Conservation (phyloP, 2,329 filamentous ascomycete species). For the Penicillium psychrosexuale region DNA sequence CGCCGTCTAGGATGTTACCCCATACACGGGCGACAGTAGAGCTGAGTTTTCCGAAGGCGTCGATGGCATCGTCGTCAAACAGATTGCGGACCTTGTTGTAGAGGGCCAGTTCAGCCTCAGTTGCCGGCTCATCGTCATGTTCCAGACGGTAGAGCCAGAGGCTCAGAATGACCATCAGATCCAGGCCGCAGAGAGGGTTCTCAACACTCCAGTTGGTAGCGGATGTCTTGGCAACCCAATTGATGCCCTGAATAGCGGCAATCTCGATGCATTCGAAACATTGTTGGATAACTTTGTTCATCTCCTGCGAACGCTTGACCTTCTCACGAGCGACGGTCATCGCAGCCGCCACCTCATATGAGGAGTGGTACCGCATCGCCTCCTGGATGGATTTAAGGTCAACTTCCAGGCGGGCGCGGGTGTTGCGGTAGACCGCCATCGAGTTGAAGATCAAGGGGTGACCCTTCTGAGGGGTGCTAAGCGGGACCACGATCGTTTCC, state of each 20-base stretch:
- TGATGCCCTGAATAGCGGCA: conserved; percentile 86
- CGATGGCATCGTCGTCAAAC: conserved; percentile 81
- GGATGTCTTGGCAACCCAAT: conserved; percentile 96
- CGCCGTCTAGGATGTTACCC: conserved; percentile 97
- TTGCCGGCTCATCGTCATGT: conserved; percentile 84
- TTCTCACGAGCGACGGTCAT: conserved; percentile 94
- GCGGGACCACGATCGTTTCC: conserved; percentile 79
- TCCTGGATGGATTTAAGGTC: conserved; percentile 95
- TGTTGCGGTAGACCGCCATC: conserved; percentile 94
- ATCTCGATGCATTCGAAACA: conserved; percentile 98
- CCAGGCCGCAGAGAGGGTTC: conserved; percentile 92
- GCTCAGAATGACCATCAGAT: conserved; percentile 96
- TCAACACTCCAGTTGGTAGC: conserved; percentile 99
- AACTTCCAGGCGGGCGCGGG: conserved; percentile 85
- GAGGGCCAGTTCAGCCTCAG: conserved; percentile 43
- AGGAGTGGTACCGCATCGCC: conserved; percentile 92
- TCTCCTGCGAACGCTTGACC: conserved; percentile 91
- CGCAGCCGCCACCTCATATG: conserved; percentile 91
- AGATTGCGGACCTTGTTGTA: conserved; percentile 74
- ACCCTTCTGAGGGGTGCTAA: conserved; percentile 92
- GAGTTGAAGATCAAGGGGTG: conserved; percentile 98
- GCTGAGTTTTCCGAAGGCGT: conserved; percentile 81
- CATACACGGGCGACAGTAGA: conserved; percentile 93
- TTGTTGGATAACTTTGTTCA: conserved; percentile 97
- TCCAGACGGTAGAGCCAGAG: conserved; percentile 98